These are phyloP conservation scores for Paramecium octaurelia DNA, from an alignment of 73 alveolate species.

Conservation along the genomic window DNA sequence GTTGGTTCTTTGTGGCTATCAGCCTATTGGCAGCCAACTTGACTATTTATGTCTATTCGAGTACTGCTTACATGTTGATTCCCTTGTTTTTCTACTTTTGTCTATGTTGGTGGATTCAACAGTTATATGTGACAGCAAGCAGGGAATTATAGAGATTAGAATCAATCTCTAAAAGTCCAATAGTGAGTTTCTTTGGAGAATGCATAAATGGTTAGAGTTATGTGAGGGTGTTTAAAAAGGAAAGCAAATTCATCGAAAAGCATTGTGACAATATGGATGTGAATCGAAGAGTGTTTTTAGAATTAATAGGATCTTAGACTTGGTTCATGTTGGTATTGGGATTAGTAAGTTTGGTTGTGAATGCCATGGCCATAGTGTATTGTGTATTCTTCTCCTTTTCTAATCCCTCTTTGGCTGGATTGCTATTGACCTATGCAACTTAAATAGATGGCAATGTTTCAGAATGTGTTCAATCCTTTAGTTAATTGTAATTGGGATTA, in stretches of 20 bases:
- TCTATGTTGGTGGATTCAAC: slow-evolving; percentile 52
- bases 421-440: slow-evolving; percentile 72
- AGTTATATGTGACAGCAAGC: slow-evolving; percentile 72
- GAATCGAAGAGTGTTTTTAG: slow-evolving; percentile 31
- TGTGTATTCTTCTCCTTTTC: slow-evolving; percentile 50
- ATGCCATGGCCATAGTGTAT: background rate
- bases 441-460: slow-evolving; percentile 71
- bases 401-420: slow-evolving; percentile 74
- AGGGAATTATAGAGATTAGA: slow-evolving; percentile 86
- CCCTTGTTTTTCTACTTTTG: slow-evolving; percentile 14
- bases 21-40: background rate
- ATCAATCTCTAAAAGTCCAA: slow-evolving; percentile 78
- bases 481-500: slow-evolving; percentile 79
- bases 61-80: slow-evolving; percentile 45
- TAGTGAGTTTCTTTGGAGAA: slow-evolving; percentile 76
- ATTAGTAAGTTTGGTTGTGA: background rate
- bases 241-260: background rate
- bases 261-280: slow-evolving; percentile 57
- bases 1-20: background rate
- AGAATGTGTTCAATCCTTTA: slow-evolving; percentile 69
- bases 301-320: slow-evolving; percentile 11
- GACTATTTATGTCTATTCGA: slow-evolving; percentile 33
- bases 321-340: slow-evolving; percentile 32
- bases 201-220: slow-evolving; percentile 71
- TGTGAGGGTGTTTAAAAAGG: slow-evolving; percentile 72